phyloP scores from a whole-genome alignment of 805 yeast genomes.

The Spathaspora passalidarum region DNA sequence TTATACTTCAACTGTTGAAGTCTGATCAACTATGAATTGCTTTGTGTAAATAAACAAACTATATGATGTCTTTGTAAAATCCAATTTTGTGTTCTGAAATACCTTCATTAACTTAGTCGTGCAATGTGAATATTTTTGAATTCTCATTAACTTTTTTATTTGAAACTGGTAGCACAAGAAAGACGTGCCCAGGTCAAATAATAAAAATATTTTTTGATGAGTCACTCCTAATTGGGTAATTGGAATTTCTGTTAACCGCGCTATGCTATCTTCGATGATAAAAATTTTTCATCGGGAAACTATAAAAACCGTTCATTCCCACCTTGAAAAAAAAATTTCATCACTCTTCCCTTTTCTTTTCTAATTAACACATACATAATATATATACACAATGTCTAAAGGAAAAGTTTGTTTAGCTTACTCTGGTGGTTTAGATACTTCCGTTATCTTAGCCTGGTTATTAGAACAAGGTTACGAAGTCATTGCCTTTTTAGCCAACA shows the following conservation, averaged over 20 bases:
- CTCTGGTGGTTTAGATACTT: slow-evolving; percentile 98
- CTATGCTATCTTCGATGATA: slow-evolving; percentile 4
- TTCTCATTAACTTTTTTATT: too few relatives aligned
- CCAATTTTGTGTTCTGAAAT: too few relatives aligned
- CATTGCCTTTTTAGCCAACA: slow-evolving; percentile 95
- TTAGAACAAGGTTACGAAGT: slow-evolving; percentile 98
- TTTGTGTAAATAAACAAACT: too few relatives aligned
- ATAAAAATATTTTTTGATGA: slow-evolving; percentile 3
- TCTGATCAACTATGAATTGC: too few relatives aligned
- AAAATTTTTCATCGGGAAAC: slow-evolving; percentile 2
- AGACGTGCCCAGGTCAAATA: not conserved
- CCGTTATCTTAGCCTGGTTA: slow-evolving; percentile 96
- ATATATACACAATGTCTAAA: slow-evolving; percentile 64
- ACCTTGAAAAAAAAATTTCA: slow-evolving; percentile 5
- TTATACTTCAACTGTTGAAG: too few relatives aligned
- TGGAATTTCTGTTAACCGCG: slow-evolving; percentile 9
- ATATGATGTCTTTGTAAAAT: too few relatives aligned
- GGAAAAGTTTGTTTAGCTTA: slow-evolving; percentile 99
- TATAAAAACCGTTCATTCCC: slow-evolving; percentile 1
- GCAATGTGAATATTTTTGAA: too few relatives aligned
- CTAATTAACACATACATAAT: not conserved
- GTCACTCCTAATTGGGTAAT: slow-evolving; percentile 11
- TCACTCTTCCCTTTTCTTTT: not conserved
- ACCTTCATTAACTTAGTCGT: too few relatives aligned
- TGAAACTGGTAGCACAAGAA: too few relatives aligned